Conservation (phyloP, 1,139 yeast genomes). For the Pneumocystis sp. region DNA sequence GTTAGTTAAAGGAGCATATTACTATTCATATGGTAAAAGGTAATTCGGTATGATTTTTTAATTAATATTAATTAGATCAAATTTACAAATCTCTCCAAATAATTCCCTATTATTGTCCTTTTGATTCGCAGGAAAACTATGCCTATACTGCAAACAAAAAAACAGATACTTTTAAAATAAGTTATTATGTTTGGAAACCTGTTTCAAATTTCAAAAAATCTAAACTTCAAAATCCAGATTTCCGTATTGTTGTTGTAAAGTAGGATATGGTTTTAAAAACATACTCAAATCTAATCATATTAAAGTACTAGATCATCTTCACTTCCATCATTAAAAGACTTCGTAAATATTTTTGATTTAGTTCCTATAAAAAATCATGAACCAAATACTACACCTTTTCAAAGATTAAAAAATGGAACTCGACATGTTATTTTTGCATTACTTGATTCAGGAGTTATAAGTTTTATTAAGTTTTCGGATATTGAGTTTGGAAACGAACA, state of each 20-base stretch:
- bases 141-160: slow-evolving; percentile 1
- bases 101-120: slow-evolving; percentile 10
- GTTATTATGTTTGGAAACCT: slow-evolving; percentile 79
- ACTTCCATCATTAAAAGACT: slow-evolving; percentile 39
- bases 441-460: slow-evolving; percentile 58
- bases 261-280: neutral
- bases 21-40: slow-evolving; percentile 13
- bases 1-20: slow-evolving; percentile 9
- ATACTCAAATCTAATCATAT: slow-evolving; percentile 8
- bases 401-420: slow-evolving; percentile 33
- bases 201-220: slow-evolving; percentile 52
- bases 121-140: slow-evolving; percentile 1
- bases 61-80: neutral
- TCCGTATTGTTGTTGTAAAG: slow-evolving; percentile 43
- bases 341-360: slow-evolving; percentile 22
- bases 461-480: slow-evolving; percentile 46
- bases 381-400: slow-evolving; percentile 21
- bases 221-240: slow-evolving; percentile 59
- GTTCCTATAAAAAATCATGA: slow-evolving; percentile 19
- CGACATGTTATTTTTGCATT: slow-evolving; percentile 46
- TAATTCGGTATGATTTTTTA: neutral
- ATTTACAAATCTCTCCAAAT: slow-evolving; percentile 11
- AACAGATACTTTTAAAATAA: slow-evolving; percentile 20
- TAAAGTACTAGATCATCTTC: slow-evolving; percentile 1
- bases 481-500: slow-evolving; percentile 39